These are phyloP conservation scores for apple (Malus domestica) DNA, from an alignment of 306 rosid genomes.

Conservation along the genomic window DNA sequence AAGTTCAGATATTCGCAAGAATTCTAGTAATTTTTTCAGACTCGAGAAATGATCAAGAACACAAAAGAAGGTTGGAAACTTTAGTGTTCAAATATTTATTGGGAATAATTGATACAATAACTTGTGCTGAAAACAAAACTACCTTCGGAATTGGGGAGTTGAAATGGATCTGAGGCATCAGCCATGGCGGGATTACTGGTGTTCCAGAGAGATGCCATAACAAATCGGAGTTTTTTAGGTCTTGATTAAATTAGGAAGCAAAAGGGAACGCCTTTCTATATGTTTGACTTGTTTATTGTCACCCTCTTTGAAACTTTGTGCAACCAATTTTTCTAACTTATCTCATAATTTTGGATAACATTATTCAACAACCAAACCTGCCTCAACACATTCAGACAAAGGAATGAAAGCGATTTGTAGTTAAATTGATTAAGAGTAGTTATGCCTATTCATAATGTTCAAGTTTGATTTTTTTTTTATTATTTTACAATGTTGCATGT, in stretches of 20 bases:
- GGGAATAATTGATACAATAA: too few relatives aligned
- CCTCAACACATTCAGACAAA: background rate
- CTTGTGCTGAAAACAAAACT: background rate
- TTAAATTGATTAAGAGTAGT: too few relatives aligned
- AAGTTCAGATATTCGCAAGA: too few relatives aligned
- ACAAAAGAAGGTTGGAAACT: background rate
- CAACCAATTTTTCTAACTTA: background rate
- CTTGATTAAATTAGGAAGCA: background rate
- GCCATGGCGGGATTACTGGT: background rate
- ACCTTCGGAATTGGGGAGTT: background rate
- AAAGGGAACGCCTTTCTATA: too few relatives aligned
- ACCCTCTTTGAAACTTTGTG: background rate
- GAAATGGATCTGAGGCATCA: background rate
- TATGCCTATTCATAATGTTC: too few relatives aligned
- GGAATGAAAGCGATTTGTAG: too few relatives aligned
- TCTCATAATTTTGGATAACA: background rate
- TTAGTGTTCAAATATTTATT: too few relatives aligned
- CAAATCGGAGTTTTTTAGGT: background rate
- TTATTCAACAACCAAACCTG: background rate
- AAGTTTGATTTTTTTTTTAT: too few relatives aligned
- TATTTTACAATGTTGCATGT: too few relatives aligned
- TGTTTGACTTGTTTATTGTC: background rate
- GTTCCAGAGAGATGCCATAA: background rate
- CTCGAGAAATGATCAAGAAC: background rate
- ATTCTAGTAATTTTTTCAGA: too few relatives aligned